phyloP scores from a whole-genome alignment of 345 rosid genomes.

The Brassica nigra region DNA sequence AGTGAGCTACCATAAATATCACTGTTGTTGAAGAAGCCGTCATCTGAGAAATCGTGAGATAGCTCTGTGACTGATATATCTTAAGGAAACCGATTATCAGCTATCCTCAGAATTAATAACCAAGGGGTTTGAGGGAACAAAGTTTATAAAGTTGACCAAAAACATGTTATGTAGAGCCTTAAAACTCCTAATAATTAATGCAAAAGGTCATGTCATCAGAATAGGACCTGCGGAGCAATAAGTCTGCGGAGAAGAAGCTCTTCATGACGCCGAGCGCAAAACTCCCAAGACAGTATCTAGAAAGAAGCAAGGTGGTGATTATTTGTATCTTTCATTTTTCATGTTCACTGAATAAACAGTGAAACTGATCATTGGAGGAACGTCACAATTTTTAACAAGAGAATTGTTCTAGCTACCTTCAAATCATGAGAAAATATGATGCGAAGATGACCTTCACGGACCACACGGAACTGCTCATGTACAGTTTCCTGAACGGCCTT shows the following conservation, averaged over 20 bases:
- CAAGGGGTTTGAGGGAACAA: background rate
- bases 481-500: conserved; percentile 95
- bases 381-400: background rate
- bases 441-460: conserved; percentile 96
- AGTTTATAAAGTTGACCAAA: conserved; percentile 47
- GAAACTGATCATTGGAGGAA: background rate
- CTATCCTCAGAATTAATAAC: conserved; percentile 35
- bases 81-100: background rate
- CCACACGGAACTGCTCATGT: conserved; percentile 96
- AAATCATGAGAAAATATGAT: conserved; percentile 81
- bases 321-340: background rate
- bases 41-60: conserved; percentile 31
- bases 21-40: conserved; percentile 30
- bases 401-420: conserved; percentile 50
- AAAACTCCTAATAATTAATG: background rate
- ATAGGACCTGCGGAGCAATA: conserved; percentile 80
- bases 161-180: conserved; percentile 49
- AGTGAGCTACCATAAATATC: conserved; percentile 20
- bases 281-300: conserved; percentile 94
- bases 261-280: conserved; percentile 89
- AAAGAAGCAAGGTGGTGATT: conserved; percentile 1
- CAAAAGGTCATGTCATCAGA: background rate
- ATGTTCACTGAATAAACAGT: background rate
- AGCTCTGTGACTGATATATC: conserved; percentile 4
- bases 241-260: conserved; percentile 92